These are phyloP conservation scores for Asterionellopsis glacialis DNA, from an alignment of 108 stramenopile genomes.

Conservation along the genomic window DNA sequence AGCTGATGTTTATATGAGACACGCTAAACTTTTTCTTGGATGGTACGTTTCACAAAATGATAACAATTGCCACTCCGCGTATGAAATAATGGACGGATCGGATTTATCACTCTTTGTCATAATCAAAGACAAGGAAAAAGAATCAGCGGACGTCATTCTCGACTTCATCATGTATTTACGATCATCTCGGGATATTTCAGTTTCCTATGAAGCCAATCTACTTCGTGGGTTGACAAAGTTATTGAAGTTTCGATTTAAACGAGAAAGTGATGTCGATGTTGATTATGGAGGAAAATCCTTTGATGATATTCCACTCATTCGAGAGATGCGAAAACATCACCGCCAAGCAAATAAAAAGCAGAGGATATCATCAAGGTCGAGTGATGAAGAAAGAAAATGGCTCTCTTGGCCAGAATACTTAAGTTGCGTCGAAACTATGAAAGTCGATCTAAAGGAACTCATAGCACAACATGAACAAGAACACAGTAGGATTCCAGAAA, in stretches of 20 bases:
- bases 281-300: slow-evolving; percentile 41
- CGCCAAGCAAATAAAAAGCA: slow-evolving; percentile 67
- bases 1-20: slow-evolving; percentile 71
- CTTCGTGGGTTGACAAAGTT: slow-evolving; percentile 76
- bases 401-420: slow-evolving; percentile 75
- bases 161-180: slow-evolving; percentile 79
- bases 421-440: slow-evolving; percentile 47
- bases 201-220: slow-evolving; percentile 82
- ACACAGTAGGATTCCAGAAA: background rate
- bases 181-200: slow-evolving; percentile 47
- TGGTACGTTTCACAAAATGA: slow-evolving; percentile 29
- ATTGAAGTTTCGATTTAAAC: slow-evolving; percentile 69
- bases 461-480: slow-evolving; percentile 23
- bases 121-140: slow-evolving; percentile 56
- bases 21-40: slow-evolving; percentile 73
- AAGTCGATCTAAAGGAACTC: slow-evolving; percentile 34
- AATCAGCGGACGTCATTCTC: slow-evolving; percentile 57
- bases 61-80: slow-evolving; percentile 1
- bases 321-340: slow-evolving; percentile 71
- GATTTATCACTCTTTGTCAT: slow-evolving; percentile 50
- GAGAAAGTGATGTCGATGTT: slow-evolving; percentile 31
- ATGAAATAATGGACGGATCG: background rate
- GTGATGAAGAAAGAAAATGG: slow-evolving; percentile 78
- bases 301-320: slow-evolving; percentile 66
- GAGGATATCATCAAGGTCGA: slow-evolving; percentile 53